phyloP scores from a whole-genome alignment of 208 protist genomes.

The Trypanosoma melophagium region DNA sequence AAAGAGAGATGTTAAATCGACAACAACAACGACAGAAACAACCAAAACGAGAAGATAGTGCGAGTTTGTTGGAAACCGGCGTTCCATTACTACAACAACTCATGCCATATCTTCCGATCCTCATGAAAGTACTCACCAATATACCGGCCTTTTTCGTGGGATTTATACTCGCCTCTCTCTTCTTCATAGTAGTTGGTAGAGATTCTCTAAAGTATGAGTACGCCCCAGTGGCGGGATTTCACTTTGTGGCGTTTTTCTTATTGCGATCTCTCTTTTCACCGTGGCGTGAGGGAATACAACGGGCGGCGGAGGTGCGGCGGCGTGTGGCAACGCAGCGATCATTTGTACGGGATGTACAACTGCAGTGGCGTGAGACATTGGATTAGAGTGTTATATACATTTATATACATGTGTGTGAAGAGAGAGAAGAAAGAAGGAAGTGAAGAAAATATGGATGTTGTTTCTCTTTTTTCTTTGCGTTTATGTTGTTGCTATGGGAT shows the following conservation, averaged over 20 bases:
- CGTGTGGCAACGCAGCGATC: slow-evolving; percentile 30
- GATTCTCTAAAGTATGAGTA: slow-evolving; percentile 37
- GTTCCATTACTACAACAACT: slow-evolving; percentile 30
- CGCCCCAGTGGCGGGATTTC: slow-evolving; percentile 67
- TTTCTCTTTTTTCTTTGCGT: slow-evolving; percentile 19
- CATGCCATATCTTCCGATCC: slow-evolving; percentile 52
- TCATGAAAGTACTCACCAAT: slow-evolving; percentile 39
- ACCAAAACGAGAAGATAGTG: not conserved
- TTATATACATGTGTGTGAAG: not conserved
- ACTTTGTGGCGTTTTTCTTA: slow-evolving; percentile 56
- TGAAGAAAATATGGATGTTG: slow-evolving; percentile 18
- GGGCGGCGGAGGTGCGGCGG: slow-evolving; percentile 12
- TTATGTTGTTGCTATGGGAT: too few relatives aligned
- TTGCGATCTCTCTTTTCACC: slow-evolving; percentile 52
- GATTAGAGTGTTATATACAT: slow-evolving; percentile 33
- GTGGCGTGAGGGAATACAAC: slow-evolving; percentile 31
- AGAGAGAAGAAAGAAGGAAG: too few relatives aligned
- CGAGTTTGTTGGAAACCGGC: not conserved
- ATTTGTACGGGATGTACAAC: slow-evolving; percentile 65
- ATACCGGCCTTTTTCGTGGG: slow-evolving; percentile 53
- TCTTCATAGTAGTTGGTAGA: slow-evolving; percentile 45
- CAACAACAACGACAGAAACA: not conserved
- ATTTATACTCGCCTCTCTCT: slow-evolving; percentile 47
- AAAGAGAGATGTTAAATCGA: too few relatives aligned
- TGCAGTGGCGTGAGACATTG: slow-evolving; percentile 59